phyloP scores from a whole-genome alignment of 2,329 filamentous ascomycete species.

The Aspergillus sp. region DNA sequence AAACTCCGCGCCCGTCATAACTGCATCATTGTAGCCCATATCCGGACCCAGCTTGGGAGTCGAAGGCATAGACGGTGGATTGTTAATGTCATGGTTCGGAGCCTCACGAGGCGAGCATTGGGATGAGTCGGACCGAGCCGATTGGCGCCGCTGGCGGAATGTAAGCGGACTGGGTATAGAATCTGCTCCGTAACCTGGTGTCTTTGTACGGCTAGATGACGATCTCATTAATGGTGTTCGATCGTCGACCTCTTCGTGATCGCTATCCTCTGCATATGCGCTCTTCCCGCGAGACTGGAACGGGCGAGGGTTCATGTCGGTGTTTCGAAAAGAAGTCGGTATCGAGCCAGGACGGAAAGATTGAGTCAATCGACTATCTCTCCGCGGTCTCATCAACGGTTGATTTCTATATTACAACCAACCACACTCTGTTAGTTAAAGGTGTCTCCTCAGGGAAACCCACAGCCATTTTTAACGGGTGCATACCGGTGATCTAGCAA shows the following conservation, averaged over 20 bases:
- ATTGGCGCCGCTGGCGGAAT: conserved; percentile 25
- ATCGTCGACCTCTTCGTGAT: conserved; percentile 46
- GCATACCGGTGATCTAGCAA: conserved; percentile 80
- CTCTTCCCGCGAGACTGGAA: conserved; percentile 31
- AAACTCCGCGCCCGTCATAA: conserved; percentile 45
- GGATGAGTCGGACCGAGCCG: conserved; percentile 29
- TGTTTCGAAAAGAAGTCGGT: conserved; percentile 46
- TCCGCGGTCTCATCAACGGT: conserved; percentile 62
- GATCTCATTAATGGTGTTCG: conserved; percentile 55
- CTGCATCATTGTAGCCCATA: conserved; percentile 55
- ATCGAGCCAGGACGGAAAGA: conserved; percentile 39
- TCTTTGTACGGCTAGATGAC: conserved; percentile 30
- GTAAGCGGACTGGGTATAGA: conserved; percentile 25
- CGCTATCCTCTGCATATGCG: conserved; percentile 27
- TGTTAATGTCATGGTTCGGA: conserved; percentile 59
- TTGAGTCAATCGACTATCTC: conserved; percentile 49
- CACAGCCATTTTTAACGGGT: not conserved
- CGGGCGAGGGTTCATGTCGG: conserved; percentile 31
- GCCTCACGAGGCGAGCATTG: conserved; percentile 28
- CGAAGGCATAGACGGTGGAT: conserved; percentile 62
- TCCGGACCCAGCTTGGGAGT: conserved; percentile 57
- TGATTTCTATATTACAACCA: conserved; percentile 51
- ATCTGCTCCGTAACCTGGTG: conserved; percentile 36
- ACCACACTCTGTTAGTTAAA: not conserved
- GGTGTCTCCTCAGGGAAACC: not conserved